These are phyloP conservation scores for Tolypocladium endophyticum DNA, from an alignment of 2,329 filamentous ascomycete species.

Conservation along the genomic window DNA sequence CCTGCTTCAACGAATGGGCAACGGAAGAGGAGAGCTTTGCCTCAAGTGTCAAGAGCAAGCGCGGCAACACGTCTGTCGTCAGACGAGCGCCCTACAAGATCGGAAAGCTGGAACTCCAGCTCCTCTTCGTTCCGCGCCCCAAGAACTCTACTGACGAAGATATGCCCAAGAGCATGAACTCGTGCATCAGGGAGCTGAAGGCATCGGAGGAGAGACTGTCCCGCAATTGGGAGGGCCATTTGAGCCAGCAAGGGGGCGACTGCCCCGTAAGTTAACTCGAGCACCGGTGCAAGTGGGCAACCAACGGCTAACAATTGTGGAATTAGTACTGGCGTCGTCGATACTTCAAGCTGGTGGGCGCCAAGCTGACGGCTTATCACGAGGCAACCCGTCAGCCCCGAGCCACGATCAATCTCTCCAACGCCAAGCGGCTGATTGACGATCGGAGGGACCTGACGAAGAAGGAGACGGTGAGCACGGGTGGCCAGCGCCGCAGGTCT, in stretches of 20 bases:
- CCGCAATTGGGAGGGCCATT: constrained; percentile 73
- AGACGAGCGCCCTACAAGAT: constrained; percentile 92
- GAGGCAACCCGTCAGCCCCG: constrained; percentile 91
- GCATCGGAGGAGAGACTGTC: constrained; percentile 74
- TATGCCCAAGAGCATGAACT: constrained; percentile 99
- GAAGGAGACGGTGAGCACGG: constrained; percentile 67
- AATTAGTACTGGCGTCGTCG: constrained; percentile 88
- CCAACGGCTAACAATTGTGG: constrained; percentile 24
- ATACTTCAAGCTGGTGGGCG: constrained; percentile 88
- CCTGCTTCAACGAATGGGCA: constrained; percentile 98
- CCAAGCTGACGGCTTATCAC: constrained; percentile 90
- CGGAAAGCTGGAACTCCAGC: constrained; percentile 85
- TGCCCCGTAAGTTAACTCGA: constrained; percentile 64
- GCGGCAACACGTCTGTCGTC: constrained; percentile 56
- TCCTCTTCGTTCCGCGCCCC: constrained; percentile 89
- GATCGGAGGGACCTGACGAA: constrained; percentile 77
- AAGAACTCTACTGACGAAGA: constrained; percentile 82
- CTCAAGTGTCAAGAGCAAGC: constrained; percentile 93
- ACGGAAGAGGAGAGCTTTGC: constrained; percentile 69
- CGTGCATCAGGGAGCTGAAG: constrained; percentile 85
- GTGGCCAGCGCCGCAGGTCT: constrained; percentile 75
- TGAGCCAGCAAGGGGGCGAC: constrained; percentile 95
- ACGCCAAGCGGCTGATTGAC: constrained; percentile 87
- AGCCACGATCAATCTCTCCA: constrained; percentile 91
- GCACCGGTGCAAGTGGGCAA: neutral